Percentiles rank a stretch among this genome's conserved stretches.
Evolutionary conservation across 208 protist species (phyloP).

Genomic region (Acanthamoeba castellanii): DNA sequence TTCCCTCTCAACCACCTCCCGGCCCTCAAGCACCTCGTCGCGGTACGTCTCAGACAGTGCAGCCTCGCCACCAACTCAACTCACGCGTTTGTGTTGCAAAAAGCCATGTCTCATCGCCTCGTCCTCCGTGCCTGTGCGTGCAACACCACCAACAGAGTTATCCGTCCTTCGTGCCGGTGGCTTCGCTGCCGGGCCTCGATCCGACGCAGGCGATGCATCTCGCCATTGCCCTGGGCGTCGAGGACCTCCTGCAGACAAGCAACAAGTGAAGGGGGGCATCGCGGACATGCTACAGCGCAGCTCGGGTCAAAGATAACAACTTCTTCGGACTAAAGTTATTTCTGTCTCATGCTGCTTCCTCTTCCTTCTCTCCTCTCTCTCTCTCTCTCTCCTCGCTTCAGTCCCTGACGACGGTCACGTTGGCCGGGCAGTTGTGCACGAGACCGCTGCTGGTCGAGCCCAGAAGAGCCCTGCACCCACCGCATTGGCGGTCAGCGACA

Average conservation of each 20-base stretch:
- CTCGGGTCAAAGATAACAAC: too few species aligned
- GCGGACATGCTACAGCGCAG: too few species aligned
- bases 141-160: not conserved
- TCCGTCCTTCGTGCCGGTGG: constrained; percentile 22
- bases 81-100: too few species aligned
- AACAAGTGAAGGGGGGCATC: not conserved
- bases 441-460: constrained; percentile 56
- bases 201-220: not conserved
- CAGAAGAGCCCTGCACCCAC: not conserved
- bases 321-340: not conserved
- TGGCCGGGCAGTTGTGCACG: constrained; percentile 54
- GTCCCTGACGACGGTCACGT: constrained; percentile 41
- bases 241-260: constrained; percentile 33
- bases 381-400: not conserved
- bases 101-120: not conserved
- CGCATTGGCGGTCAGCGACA: not conserved
- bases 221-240: constrained; percentile 4
- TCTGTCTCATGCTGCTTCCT: not conserved
- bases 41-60: not conserved
- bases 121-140: not conserved
- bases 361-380: too few species aligned
- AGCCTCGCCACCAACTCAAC: not conserved
- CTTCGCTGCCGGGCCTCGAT: constrained; percentile 33
- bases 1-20: constrained; percentile 24
- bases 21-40: not conserved